Conservation (phyloP, 768 basidiomycete genomes). For the Boletales sp. region DNA sequence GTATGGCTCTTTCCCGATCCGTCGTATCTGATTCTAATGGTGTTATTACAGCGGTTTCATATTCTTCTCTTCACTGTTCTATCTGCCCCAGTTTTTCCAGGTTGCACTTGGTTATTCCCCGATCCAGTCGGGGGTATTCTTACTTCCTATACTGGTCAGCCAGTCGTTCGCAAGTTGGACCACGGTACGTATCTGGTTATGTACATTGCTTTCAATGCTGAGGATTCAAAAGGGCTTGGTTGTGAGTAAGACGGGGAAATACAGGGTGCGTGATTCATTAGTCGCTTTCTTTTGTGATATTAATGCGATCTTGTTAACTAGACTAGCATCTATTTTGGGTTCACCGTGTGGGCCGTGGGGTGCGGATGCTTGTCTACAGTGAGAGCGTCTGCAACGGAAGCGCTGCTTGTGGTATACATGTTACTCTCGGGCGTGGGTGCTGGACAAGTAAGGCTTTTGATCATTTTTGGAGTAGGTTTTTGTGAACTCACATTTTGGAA, state of each 20-base stretch:
- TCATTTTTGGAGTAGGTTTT: neutral
- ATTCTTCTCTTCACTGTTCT: constrained; percentile 63
- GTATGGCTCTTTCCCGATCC: constrained; percentile 28
- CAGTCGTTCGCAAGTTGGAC: constrained; percentile 59
- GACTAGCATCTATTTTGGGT: constrained; percentile 50
- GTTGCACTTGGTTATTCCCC: constrained; percentile 65
- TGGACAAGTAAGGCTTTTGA: constrained; percentile 43
- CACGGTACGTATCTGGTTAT: constrained; percentile 36
- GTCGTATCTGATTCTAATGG: neutral
- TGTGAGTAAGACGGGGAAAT: constrained; percentile 64
- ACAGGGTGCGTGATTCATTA: constrained; percentile 37
- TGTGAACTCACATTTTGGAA: neutral
- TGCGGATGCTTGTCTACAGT: constrained; percentile 70
- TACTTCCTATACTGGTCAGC: constrained; percentile 65
- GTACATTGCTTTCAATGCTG: neutral
- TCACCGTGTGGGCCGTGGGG: constrained; percentile 64
- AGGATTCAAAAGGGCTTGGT: constrained; percentile 47
- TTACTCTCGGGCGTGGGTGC: constrained; percentile 57
- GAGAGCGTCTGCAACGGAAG: constrained; percentile 43
- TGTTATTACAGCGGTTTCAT: constrained; percentile 45
- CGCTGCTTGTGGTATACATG: constrained; percentile 56
- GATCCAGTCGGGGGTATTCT: constrained; percentile 59
- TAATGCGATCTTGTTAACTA: neutral
- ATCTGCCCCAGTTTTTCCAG: constrained; percentile 76
- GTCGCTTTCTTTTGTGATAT: neutral